Evolutionary conservation across 306 rosid species (phyloP).

Genomic region (Vicia faba): DNA sequence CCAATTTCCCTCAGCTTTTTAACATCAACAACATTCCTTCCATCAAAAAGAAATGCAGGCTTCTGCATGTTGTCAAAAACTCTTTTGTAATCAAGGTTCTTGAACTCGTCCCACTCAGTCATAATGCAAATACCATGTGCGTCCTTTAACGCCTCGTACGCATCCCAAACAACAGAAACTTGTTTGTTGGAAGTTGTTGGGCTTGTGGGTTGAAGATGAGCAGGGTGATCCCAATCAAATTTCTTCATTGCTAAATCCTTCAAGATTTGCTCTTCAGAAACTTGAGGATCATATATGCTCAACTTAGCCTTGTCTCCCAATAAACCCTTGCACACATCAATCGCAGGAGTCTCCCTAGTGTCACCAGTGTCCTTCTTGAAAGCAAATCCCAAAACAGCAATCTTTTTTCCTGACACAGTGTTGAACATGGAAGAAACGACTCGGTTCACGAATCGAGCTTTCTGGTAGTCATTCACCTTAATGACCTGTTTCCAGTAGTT

Average conservation of each 20-base stretch:
- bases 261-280: slow-evolving; percentile 64
- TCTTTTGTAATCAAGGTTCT: slow-evolving; percentile 64
- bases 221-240: slow-evolving; percentile 90
- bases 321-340: slow-evolving; percentile 83
- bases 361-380: slow-evolving; percentile 95
- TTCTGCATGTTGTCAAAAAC: slow-evolving; percentile 74
- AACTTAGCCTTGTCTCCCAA: slow-evolving; percentile 72
- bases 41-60: slow-evolving; percentile 88
- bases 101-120: slow-evolving; percentile 90
- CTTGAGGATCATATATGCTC: slow-evolving; percentile 91
- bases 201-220: slow-evolving; percentile 74
- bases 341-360: slow-evolving; percentile 90
- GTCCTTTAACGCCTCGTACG: slow-evolving; percentile 70
- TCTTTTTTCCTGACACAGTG: slow-evolving; percentile 75
- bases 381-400: slow-evolving; percentile 77
- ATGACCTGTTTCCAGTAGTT: slow-evolving; percentile 94
- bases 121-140: slow-evolving; percentile 73
- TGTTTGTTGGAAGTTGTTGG: slow-evolving; percentile 64
- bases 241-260: slow-evolving; percentile 82
- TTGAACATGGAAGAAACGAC: slow-evolving; percentile 89
- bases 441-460: slow-evolving; percentile 73
- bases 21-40: slow-evolving; percentile 63
- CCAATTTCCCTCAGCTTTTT: slow-evolving; percentile 78
- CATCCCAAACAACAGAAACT: slow-evolving; percentile 70
- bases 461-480: slow-evolving; percentile 92